Percentiles rank a stretch among this genome's conserved stretches.
phyloP scores from a whole-genome alignment of 2,329 filamentous ascomycete species.

The Penicillium digitatum region DNA sequence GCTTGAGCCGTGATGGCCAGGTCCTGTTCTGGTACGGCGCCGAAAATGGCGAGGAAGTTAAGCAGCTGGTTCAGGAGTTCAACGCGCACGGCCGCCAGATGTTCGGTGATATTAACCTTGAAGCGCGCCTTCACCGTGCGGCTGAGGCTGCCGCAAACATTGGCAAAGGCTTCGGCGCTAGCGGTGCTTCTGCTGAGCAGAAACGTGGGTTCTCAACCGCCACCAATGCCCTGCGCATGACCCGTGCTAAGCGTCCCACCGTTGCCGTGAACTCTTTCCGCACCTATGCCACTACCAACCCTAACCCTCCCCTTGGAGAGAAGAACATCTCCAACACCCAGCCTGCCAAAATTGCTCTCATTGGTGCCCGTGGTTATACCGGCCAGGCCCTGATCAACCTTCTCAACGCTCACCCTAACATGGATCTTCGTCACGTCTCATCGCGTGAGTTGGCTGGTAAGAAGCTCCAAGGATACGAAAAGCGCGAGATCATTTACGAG shows the following conservation, averaged over 20 bases:
- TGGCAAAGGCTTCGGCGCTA: conserved; percentile 44
- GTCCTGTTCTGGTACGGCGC: conserved; percentile 97
- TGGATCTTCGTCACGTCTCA: conserved; percentile 87
- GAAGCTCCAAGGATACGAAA: conserved; percentile 82
- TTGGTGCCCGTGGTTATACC: conserved; percentile 90
- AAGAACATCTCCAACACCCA: conserved; percentile 80
- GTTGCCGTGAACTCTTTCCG: conserved; percentile 34
- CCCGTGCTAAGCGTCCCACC: conserved; percentile 30
- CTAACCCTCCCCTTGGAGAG: conserved; percentile 82
- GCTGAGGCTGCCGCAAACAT: conserved; percentile 64
- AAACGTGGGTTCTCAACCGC: conserved; percentile 65
- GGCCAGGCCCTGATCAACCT: conserved; percentile 86
- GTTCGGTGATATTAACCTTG: conserved; percentile 84
- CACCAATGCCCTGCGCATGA: conserved; percentile 39
- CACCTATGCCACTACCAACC: conserved; percentile 56
- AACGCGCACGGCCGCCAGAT: conserved; percentile 75
- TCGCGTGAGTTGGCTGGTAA: conserved; percentile 88
- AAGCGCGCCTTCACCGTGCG: conserved; percentile 75
- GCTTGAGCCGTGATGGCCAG: conserved; percentile 76
- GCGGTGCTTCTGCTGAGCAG: conserved; percentile 53
- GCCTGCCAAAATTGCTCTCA: conserved; percentile 76
- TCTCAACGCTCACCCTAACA: conserved; percentile 79
- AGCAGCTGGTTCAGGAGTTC: conserved; percentile 80
- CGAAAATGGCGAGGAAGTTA: conserved; percentile 74
- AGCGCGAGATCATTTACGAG: conserved; percentile 88